phyloP scores from a whole-genome alignment of 177 flowering plant species.

The Vitis hybrid region DNA sequence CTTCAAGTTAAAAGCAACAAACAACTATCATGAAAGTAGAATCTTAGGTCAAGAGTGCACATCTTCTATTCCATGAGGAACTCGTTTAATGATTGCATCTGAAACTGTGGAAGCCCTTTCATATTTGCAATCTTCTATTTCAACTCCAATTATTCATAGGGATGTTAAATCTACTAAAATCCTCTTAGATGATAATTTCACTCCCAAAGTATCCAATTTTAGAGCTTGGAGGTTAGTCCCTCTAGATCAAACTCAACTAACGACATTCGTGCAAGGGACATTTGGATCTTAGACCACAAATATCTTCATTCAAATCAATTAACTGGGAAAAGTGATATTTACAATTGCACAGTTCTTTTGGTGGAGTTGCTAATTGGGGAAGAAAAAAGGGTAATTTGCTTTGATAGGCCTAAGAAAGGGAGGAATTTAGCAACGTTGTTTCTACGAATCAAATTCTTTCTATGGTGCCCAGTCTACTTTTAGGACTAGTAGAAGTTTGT shows the following conservation, averaged over 20 bases:
- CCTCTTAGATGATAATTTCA: background rate
- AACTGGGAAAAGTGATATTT: conserved; percentile 8
- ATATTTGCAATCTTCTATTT: background rate
- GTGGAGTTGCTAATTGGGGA: background rate
- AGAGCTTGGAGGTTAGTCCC: conserved; percentile 6
- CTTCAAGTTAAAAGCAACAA: no score
- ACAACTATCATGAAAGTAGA: no score
- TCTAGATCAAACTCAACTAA: background rate
- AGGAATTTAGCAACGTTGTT: background rate
- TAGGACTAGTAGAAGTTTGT: no score
- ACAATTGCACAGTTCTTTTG: background rate
- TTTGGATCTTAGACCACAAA: conserved; percentile 1
- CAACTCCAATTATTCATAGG: background rate
- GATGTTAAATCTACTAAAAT: background rate
- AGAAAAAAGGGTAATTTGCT: background rate
- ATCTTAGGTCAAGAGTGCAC: no score
- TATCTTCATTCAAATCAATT: background rate
- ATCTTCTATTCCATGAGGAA: background rate
- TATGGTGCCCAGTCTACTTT: no score
- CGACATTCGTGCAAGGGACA: background rate
- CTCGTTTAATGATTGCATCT: background rate
- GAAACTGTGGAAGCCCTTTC: background rate
- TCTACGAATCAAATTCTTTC: no score
- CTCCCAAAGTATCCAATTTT: background rate
- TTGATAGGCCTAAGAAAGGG: background rate